Conservation (phyloP, 2,329 filamentous ascomycete genomes). For the Alternaria infectoria region DNA sequence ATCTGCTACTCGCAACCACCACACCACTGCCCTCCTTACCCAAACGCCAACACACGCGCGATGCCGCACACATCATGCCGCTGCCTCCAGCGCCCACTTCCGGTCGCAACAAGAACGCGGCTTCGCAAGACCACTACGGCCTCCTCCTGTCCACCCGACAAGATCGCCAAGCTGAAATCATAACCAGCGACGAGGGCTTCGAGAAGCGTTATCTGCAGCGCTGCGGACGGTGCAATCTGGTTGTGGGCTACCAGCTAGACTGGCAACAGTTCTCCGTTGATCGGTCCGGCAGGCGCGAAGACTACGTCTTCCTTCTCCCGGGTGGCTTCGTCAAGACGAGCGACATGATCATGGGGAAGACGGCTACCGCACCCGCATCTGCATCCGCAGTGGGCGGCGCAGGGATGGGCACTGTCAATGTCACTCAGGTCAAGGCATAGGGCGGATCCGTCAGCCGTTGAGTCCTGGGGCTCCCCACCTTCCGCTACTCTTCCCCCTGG, state of each 20-base stretch:
- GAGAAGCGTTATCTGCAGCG: constrained; percentile 67
- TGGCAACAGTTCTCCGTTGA: constrained; percentile 54
- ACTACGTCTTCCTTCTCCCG: constrained; percentile 66
- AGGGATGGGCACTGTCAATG: constrained; percentile 21
- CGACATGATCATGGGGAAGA: constrained; percentile 57
- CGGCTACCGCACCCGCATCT: constrained; percentile 6
- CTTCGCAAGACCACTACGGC: constrained; percentile 52
- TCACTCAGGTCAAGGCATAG: constrained; percentile 34
- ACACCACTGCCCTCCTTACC: constrained; percentile 61
- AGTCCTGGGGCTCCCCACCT: constrained; percentile 1
- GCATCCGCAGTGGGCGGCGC: constrained; percentile 8
- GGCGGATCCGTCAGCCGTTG: neutral
- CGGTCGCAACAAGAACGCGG: constrained; percentile 5
- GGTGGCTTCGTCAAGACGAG: constrained; percentile 65
- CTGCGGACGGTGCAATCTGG: constrained; percentile 66
- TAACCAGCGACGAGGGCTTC: constrained; percentile 67
- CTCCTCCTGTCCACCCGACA: constrained; percentile 58
- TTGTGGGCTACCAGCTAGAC: constrained; percentile 69
- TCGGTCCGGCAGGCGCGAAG: constrained; percentile 46
- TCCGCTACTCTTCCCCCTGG: neutral
- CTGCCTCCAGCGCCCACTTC: constrained; percentile 48
- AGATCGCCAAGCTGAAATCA: constrained; percentile 58
- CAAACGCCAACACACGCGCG: constrained; percentile 56
- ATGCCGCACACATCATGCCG: constrained; percentile 65
- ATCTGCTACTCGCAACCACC: constrained; percentile 67